phyloP scores from a whole-genome alignment of 805 yeast genomes.

The Lachancea mirantina region DNA sequence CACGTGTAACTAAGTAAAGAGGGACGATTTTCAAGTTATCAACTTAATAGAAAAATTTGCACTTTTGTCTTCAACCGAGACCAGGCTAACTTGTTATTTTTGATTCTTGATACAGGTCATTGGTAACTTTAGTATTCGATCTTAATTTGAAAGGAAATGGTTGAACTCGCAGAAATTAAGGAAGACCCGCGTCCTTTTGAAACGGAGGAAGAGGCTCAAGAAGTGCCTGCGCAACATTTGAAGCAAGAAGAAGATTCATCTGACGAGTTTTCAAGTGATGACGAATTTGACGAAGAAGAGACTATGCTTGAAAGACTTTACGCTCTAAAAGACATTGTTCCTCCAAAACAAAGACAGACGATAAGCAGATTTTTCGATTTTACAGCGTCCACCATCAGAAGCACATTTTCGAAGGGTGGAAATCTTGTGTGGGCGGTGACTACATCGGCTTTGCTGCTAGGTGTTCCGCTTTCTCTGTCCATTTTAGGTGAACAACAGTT shows the following conservation, averaged over 20 bases:
- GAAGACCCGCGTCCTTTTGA: conserved; percentile 20
- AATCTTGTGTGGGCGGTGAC: conserved; percentile 77
- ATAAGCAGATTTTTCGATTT: conserved; percentile 31
- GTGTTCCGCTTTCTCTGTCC: conserved; percentile 87
- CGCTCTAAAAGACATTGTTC: conserved; percentile 86
- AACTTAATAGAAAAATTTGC: too few relatives aligned
- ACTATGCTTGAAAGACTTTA: conserved; percentile 77
- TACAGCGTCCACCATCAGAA: conserved; percentile 35
- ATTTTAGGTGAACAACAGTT: conserved; percentile 90
- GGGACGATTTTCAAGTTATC: too few relatives aligned
- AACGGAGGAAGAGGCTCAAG: conserved; percentile 19
- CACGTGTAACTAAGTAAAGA: too few relatives aligned
- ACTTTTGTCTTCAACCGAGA: too few relatives aligned
- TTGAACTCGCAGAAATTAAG: conserved; percentile 30
- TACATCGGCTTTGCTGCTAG: conserved; percentile 75
- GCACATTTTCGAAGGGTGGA: conserved; percentile 57
- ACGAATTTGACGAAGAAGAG: conserved; percentile 77
- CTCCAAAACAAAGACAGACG: conserved; percentile 72
- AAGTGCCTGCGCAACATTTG: conserved; percentile 37
- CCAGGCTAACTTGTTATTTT: too few relatives aligned
- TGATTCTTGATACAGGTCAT: too few relatives aligned
- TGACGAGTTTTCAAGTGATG: conserved; percentile 41
- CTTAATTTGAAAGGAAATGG: conserved; percentile 22
- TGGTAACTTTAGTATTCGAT: too few relatives aligned
- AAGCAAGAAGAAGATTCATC: conserved; percentile 34